These are phyloP conservation scores for Kluyveromyces marxianus DNA, from an alignment of 1,139 yeast species.

Conservation along the genomic window DNA sequence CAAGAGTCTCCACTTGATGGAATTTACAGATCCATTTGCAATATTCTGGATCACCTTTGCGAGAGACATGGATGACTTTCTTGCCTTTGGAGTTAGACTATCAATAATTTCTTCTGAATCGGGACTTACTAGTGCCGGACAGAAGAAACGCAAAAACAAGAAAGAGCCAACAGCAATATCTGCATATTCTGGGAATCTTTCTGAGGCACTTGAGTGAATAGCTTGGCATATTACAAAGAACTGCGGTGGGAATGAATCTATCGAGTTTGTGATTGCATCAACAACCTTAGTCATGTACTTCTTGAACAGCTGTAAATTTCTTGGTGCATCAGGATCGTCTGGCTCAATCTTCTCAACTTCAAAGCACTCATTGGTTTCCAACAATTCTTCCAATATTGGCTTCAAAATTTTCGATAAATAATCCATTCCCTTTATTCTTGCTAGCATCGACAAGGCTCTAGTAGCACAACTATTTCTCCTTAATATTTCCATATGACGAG, in stretches of 20 bases:
- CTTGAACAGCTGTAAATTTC: constrained; percentile 47
- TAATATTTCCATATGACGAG: constrained; percentile 62
- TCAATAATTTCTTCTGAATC: constrained; percentile 52
- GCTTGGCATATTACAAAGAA: constrained; percentile 68
- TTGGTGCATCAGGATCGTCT: constrained; percentile 34
- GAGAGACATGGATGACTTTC: constrained; percentile 68
- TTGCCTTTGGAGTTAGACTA: constrained; percentile 39
- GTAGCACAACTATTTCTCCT: constrained; percentile 82
- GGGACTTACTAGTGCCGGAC: constrained; percentile 91
- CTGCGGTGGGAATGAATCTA: constrained; percentile 58
- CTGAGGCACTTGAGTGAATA: constrained; percentile 55
- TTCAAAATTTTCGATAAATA: constrained; percentile 48
- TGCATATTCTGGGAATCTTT: constrained; percentile 57
- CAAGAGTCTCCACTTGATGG: constrained; percentile 56
- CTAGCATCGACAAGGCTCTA: constrained; percentile 62
- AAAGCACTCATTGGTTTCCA: constrained; percentile 44
- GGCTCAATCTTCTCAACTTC: constrained; percentile 56
- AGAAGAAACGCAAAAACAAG: constrained; percentile 72
- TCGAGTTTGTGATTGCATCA: constrained; percentile 51
- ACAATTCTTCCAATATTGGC: constrained; percentile 49
- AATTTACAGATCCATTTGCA: constrained; percentile 66
- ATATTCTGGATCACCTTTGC: constrained; percentile 83
- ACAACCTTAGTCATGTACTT: constrained; percentile 52
- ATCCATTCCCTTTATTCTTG: constrained; percentile 55
- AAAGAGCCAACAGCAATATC: constrained; percentile 80